Base-by-base conservation (phyloP, 1,139 yeast genomes). In the Martiniozyma asiatica region DNA sequence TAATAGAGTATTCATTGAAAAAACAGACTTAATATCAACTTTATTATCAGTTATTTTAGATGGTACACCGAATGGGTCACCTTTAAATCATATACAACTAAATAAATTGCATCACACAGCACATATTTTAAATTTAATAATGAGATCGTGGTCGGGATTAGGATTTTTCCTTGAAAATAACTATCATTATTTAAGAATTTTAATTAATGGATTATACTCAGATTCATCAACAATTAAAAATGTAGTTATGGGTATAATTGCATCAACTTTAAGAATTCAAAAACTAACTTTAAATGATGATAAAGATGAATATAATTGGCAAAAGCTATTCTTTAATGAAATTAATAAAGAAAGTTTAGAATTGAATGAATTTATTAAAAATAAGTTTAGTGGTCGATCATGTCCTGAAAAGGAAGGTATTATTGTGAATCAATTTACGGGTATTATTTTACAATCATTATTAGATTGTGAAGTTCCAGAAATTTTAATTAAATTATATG, bases 121-220 rank as follows among this genome's bases (percentile, higher is more conserved):
- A 0, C 63, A 68, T 27, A 60, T 82, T 9, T 53, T 87, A 4
- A 59, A 81, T 0, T 52, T 68, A 3, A 55, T 82, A 18, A 54
- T 89, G 30, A 78, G 81, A 38, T 67, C 73, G 27, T 79, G 92
- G 73, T 65, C 80, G 13, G 98, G 98, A 0, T 49, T 85, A 9
- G 65, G 79, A 40, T 68, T 79, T 7, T 68, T 77, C 42, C 65
- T 82, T 0, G 62, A 68, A 34, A 61, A 75, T 41, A 55, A 70
- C 35, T 78, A 73, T 42, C 61, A 61, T 32, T 67, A 78, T 19
- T 45, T 89, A 13, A 58, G 57, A 26, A 72, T 73, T 34, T 57
- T 89, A 22, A 56, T 87, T 2, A 58, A 65, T 23, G 77, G 87
- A 47, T 56, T 87, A 32, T 60, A 61, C 18, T 70, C 74, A 33